Percentiles rank a stretch among this genome's conserved stretches.
These are phyloP conservation scores for Paramyrothecium roridum DNA, from an alignment of 2,329 filamentous ascomycete genomes.

Conservation along the genomic window DNA sequence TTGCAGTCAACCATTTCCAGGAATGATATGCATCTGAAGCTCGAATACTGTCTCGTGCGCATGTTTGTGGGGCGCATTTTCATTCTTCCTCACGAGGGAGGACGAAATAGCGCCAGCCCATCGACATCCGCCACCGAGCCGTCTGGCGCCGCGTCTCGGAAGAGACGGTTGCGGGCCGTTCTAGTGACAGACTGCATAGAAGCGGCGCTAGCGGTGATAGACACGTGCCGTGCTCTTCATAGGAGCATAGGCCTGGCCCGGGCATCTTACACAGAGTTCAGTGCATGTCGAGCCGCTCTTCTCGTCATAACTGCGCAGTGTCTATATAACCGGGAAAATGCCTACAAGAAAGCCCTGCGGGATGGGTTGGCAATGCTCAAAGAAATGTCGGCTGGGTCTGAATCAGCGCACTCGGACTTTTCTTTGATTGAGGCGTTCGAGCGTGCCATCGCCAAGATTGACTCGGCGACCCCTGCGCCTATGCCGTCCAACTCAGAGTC, in stretches of 20 bases:
- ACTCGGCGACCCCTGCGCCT: constrained; percentile 30
- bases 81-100: constrained; percentile 35
- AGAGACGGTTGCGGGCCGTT: constrained; percentile 26
- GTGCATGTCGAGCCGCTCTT: constrained; percentile 50
- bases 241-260: constrained; percentile 50
- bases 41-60: constrained; percentile 50
- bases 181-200: constrained; percentile 51
- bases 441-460: constrained; percentile 41
- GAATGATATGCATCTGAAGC: constrained; percentile 46
- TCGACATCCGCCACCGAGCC: constrained; percentile 25
- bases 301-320: constrained; percentile 31
- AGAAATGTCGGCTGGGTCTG: constrained; percentile 49
- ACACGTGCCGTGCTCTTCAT: constrained; percentile 45
- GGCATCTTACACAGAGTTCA: constrained; percentile 54
- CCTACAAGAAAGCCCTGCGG: constrained; percentile 28
- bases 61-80: constrained; percentile 54
- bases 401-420: constrained; percentile 49
- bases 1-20: constrained; percentile 38
- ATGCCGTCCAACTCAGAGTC: constrained; percentile 37
- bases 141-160: constrained; percentile 18
- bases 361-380: constrained; percentile 48
- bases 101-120: constrained; percentile 21
- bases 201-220: constrained; percentile 47
- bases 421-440: constrained; percentile 52
- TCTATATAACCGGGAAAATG: not conserved